Base-by-base conservation (phyloP, 2,329 filamentous ascomycete species). In the Penicillium griseofulvum region DNA sequence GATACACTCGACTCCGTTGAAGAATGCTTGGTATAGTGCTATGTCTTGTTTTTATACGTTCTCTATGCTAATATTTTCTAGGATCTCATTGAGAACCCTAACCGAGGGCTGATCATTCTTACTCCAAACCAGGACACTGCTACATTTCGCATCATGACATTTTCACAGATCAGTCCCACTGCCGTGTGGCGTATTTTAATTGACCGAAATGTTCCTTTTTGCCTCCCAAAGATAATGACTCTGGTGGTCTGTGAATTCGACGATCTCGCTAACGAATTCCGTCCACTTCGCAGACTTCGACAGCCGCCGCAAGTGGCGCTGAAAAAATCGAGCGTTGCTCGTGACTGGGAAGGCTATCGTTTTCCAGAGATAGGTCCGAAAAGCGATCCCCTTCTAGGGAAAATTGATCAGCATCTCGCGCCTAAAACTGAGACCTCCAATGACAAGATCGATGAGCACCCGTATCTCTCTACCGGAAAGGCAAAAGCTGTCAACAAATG, bases 211-310 rank as follows among this genome's bases (percentile, higher is more conserved):
- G 7, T 14, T 5, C 17, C 38, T 17, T 14, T 36, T 24, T 8
- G 11, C 31, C 33, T 54, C 26, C 5, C 9, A 28, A 34, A 29
- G 3, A 29, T 50, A 34, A 43, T 31, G 38, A 33, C 38, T 17
- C 17, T 50, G 14, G 52, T 54, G 11, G 38, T 54, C 14, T 49
- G 52, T 26, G 24, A 44, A 37, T 43, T 54, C 17, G 46, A 54
- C 8, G 19, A 49, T 5, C 17, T 12, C 1, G n/a, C 37, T 9
- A 50, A 54, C 4, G 19, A 34, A 12, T 50, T 36, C 14, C 31
- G 14, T 17, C 52, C 52, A 38, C n/a, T 54, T 16, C 28, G 11
- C 22, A 54, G 38, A 24, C 31, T 54, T 50, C 46, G 46, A 1
- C 29, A 50, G 2, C 52, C 52, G 9, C 52, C 31, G 11, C 31